Evolutionary conservation across 2,329 filamentous ascomycete genomes (phyloP).

Genomic region (Zasmidium angulare): DNA sequence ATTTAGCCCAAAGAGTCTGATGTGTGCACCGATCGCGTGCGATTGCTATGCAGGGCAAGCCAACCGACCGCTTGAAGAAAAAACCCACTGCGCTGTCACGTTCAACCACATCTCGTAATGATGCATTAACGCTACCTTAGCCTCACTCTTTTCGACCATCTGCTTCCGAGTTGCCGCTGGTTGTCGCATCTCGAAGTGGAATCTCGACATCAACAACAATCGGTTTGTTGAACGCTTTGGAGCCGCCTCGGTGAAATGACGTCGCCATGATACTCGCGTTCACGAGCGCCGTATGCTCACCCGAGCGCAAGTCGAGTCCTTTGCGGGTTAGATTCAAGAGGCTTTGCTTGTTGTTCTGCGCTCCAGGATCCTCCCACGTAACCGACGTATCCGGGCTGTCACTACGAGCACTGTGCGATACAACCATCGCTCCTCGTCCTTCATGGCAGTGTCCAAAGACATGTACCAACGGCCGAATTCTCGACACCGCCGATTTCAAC

Average conservation of each 20-base stretch:
- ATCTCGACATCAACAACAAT: conserved; percentile 82
- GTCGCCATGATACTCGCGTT: conserved; percentile 75
- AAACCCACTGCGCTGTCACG: neutral
- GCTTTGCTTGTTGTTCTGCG: conserved; percentile 60
- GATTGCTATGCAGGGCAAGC: neutral
- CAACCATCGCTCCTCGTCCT: conserved; percentile 61
- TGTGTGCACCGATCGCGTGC: neutral
- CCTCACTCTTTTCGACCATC: neutral
- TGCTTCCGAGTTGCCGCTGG: neutral
- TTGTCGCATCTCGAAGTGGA: conserved; percentile 38
- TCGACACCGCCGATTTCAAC: conserved; percentile 58
- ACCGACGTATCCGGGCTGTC: conserved; percentile 37
- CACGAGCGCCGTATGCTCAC: conserved; percentile 73
- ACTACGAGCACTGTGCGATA: conserved; percentile 53
- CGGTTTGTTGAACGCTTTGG: conserved; percentile 71
- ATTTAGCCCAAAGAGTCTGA: neutral
- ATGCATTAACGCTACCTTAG: conserved; percentile 1
- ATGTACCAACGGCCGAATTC: conserved; percentile 62
- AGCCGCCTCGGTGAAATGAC: conserved; percentile 49
- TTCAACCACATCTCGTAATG: neutral
- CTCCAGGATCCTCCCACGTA: conserved; percentile 64
- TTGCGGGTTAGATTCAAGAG: conserved; percentile 60
- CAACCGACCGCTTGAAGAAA: neutral
- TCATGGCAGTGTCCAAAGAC: conserved; percentile 74
- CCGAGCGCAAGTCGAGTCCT: conserved; percentile 13